Conservation (phyloP, 192 early-diverging fungal genomes). For the Entomortierella chlamydospora region DNA sequence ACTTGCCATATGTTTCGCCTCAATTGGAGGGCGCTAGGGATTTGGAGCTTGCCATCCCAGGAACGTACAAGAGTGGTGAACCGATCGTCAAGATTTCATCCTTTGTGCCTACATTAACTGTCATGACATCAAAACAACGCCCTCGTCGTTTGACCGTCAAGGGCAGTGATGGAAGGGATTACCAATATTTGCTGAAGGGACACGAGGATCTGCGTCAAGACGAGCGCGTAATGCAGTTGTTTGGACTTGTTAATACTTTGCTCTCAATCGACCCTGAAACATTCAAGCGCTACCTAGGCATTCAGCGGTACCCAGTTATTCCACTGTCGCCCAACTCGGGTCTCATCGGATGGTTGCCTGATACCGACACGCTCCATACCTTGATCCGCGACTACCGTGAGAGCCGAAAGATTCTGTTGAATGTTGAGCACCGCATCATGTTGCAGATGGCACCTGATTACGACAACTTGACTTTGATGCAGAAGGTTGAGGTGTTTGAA, state of each 20-base stretch:
- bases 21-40: slow-evolving; percentile 83
- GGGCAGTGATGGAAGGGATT: slow-evolving; percentile 91
- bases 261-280: slow-evolving; percentile 86
- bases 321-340: slow-evolving; percentile 96
- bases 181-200: slow-evolving; percentile 94
- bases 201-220: slow-evolving; percentile 99
- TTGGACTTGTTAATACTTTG: slow-evolving; percentile 95
- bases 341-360: slow-evolving; percentile 92
- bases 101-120: slow-evolving; percentile 85
- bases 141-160: slow-evolving; percentile 87
- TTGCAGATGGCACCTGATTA: slow-evolving; percentile 94
- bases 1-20: slow-evolving; percentile 92
- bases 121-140: slow-evolving; percentile 93
- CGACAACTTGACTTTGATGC: slow-evolving; percentile 85
- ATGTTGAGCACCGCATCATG: slow-evolving; percentile 92
- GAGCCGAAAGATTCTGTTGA: slow-evolving; percentile 81
- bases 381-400: slow-evolving; percentile 90
- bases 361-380: slow-evolving; percentile 89
- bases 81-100: slow-evolving; percentile 87
- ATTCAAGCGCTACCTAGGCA: slow-evolving; percentile 89
- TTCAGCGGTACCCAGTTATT: slow-evolving; percentile 91
- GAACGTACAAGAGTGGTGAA: slow-evolving; percentile 87
- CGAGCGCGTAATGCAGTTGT: slow-evolving; percentile 98
- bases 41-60: slow-evolving; percentile 91
- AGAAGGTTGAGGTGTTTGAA: slow-evolving; percentile 97